Evolutionary conservation across 1,284 basidiomycete genomes (phyloP).

Genomic region (Pyrrhoderma noxium): DNA sequence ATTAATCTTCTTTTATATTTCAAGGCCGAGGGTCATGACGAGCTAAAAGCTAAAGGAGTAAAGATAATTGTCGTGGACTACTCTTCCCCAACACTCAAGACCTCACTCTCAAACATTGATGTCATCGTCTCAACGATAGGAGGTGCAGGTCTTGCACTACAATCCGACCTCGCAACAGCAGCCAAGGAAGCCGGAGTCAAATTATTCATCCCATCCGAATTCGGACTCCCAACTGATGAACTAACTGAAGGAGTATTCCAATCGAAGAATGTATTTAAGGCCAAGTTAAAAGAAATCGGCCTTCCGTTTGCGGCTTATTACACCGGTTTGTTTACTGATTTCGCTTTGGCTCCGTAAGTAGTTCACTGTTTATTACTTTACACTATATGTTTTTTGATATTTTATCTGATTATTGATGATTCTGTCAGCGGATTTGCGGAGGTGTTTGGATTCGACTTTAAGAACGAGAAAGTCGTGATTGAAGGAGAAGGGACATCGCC

Average conservation of each 20-base stretch:
- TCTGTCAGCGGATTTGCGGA: constrained; percentile 21
- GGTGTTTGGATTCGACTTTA: constrained; percentile 20
- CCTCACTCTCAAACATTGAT: constrained; percentile 28
- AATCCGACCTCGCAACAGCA: constrained; percentile 30
- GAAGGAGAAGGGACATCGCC: constrained; percentile 27
- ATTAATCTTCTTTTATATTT: too few species aligned
- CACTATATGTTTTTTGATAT: too few species aligned
- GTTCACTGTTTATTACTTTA: too few species aligned
- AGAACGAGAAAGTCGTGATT: constrained; percentile 28
- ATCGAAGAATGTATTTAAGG: constrained; percentile 17
- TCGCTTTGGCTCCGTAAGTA: constrained; percentile 13
- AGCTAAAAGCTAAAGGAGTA: constrained; percentile 22
- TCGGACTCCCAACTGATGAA: constrained; percentile 26
- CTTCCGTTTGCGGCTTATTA: constrained; percentile 30
- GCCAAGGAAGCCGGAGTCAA: constrained; percentile 33
- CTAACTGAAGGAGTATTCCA: constrained; percentile 1
- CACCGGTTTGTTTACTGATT: constrained; percentile 24
- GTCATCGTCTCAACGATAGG: constrained; percentile 32
- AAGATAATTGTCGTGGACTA: constrained; percentile 29
- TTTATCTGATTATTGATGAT: constrained; percentile 22
- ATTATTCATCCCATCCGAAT: constrained; percentile 35
- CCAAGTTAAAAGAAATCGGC: constrained; percentile 28
- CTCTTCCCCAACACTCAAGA: constrained; percentile 25
- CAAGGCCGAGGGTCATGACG: constrained; percentile 3
- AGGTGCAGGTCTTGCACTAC: constrained; percentile 23